Percentiles rank a stretch among this genome's conserved stretches.
These are phyloP conservation scores for Turnera subulata DNA, from an alignment of 345 rosid species.

Conservation along the genomic window DNA sequence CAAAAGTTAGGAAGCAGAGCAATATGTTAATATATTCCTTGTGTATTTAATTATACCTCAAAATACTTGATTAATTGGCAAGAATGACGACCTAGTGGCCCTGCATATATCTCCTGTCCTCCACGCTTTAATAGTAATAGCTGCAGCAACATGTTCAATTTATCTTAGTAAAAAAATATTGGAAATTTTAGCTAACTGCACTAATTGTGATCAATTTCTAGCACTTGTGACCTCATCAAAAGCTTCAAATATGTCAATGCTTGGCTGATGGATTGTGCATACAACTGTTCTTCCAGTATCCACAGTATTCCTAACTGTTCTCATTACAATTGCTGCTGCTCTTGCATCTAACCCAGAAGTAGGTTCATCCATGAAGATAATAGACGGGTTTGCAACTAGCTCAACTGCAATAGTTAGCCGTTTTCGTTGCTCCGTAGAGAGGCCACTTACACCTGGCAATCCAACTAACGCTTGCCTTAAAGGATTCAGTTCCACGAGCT, in stretches of 20 bases:
- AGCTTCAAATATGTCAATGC: conserved; percentile 92
- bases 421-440: conserved; percentile 85
- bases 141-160: conserved; percentile 31
- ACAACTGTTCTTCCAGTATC: conserved; percentile 92
- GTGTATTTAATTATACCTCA: too few species aligned
- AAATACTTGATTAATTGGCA: conserved; percentile 54
- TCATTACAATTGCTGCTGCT: conserved; percentile 98
- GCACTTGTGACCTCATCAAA: conserved; percentile 69
- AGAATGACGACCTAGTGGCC: conserved; percentile 72
- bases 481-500: conserved; percentile 69
- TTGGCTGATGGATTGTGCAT: conserved; percentile 95
- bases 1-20: not conserved
- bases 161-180: not conserved
- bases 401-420: conserved; percentile 90
- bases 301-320: conserved; percentile 88
- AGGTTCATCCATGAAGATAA: conserved; percentile 96
- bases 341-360: conserved; percentile 98
- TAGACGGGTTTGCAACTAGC: conserved; percentile 93
- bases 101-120: conserved; percentile 75
- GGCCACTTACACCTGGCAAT: conserved; percentile 76
- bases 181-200: not conserved
- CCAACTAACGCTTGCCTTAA: conserved; percentile 71
- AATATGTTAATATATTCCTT: too few species aligned
- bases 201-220: too few species aligned
- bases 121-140: conserved; percentile 69